A percentile compares a stretch with the other conserved stretches of the same genome.
Evolutionary conservation across 2,329 filamentous ascomycete species (phyloP).

Genomic region (Aspergillus neoniger): DNA sequence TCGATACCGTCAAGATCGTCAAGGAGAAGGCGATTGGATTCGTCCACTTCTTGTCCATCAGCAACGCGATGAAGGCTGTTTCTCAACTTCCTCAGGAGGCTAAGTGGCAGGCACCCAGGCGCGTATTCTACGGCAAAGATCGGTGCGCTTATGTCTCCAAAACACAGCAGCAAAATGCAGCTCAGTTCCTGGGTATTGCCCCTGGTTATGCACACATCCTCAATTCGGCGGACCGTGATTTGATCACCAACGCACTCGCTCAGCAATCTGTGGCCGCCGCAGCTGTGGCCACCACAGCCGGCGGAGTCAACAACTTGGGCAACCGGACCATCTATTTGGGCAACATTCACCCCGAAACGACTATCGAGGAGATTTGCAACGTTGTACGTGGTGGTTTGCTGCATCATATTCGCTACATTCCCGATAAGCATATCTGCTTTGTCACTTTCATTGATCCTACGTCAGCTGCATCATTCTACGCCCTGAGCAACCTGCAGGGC

Average conservation of each 20-base stretch:
- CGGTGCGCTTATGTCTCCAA: conserved; percentile 98
- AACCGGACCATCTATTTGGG: conserved; percentile 97
- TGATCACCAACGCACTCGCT: conserved; percentile 93
- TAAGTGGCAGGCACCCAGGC: conserved; percentile 93
- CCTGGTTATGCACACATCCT: conserved; percentile 95
- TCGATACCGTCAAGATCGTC: conserved; percentile 97
- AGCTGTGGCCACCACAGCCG: conserved; percentile 92
- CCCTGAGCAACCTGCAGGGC: conserved; percentile 93
- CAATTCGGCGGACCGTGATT: conserved; percentile 90
- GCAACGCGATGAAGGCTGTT: conserved; percentile 97
- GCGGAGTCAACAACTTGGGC: conserved; percentile 94
- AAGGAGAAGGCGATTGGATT: conserved; percentile 98
- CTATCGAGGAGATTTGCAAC: conserved; percentile 99
- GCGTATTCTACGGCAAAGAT: conserved; percentile 98
- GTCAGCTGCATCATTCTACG: conserved; percentile 95
- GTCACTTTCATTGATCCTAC: conserved; percentile 99
- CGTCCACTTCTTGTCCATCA: conserved; percentile 94
- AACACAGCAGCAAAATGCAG: conserved; percentile 98
- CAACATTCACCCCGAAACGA: conserved; percentile 98
- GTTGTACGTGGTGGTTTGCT: conserved; percentile 93
- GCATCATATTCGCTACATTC: conserved; percentile 98
- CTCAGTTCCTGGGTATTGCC: conserved; percentile 95
- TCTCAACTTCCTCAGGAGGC: conserved; percentile 92
- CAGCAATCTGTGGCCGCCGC: conserved; percentile 97
- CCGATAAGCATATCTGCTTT: conserved; percentile 99